Evolutionary conservation across 2,329 filamentous ascomycete genomes (phyloP), one percentile per base, ranked within the genome.

Genomic region (Macrophomina pseudophaseolina): DNA sequence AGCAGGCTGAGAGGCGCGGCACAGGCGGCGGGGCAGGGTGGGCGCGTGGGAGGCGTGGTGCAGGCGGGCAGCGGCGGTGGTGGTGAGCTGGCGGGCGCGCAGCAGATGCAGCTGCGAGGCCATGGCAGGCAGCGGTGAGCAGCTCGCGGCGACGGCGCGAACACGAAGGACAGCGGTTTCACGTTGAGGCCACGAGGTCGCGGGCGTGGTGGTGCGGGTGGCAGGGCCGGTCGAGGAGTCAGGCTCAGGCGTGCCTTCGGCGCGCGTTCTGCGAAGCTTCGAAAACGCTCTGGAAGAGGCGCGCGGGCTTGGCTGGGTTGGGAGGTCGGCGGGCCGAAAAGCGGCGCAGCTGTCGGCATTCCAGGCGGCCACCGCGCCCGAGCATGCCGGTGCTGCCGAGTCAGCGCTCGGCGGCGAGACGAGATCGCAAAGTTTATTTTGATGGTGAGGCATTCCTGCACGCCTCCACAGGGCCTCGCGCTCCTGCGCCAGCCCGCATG

Each of bases 1-100:
- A 68, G 63, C 60, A 9, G 44, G 3, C 68, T 70, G 74, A 64
- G 73, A 74, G 66, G 68, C 65, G 56, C 74, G 68, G 42, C 67
- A 65, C 5, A 71, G 70, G 14, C 7, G 35, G 63, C 38, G 52
- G 68, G 66, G 35, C 69, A 52, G 8, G 59, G 67, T 18, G 66
- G 59, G 72, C 68, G 73, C 73, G 7, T 71, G 44, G 53, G 71
- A 67, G 5, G 42, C 8, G 70, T 67, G 42, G 67, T 68, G 72
- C 53, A 66, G 79, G 42, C 64, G 64, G 44, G 46, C n/a, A 35
- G 32, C 9, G 49, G 32, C 9, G 49, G 69, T 64, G 62, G 69
- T 64, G 62, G 71, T 70, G 58, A 62, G 30, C 42, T 70, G 56
- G 35, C 65, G 66, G 14, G 70, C 71, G 46, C 67, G 68, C 12